Base-by-base conservation (phyloP, 108 stramenopile genomes). In the Skeletonema potamos region DNA sequence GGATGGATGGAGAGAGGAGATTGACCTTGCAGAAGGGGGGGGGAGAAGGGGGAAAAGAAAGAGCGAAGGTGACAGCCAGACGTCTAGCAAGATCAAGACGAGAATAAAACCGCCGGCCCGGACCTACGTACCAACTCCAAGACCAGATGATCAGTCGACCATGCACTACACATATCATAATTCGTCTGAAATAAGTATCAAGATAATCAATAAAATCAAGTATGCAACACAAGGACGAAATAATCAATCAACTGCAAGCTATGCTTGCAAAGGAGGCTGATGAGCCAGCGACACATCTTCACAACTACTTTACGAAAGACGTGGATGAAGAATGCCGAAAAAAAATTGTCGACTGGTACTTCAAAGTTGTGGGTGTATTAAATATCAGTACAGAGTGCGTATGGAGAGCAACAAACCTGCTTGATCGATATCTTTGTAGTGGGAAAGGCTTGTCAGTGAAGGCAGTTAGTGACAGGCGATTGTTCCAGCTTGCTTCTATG, bases 331-430 rank as follows among this genome's bases (percentile, higher is more conserved):
- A 24, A 22, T 77, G 76, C 34, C 64, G 76, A 9, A 66, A 36
- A n/a, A 32, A 36, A 51, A 77, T 77, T 62, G 70, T 72, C 33
- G 54, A 32, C n/a, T 77, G 76, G 76, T 72, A 24, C 30, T 73
- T 58, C n/a, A 55, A 28, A 10, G 64, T 77, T 20, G 29, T 41
- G 0, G 76, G 73, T 41, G 17, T 51, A 17, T 73, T 46, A 64
- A 39, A 22, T 33, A 36, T 73, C 0, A 58, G 33, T 39, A 34
- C 72, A 46, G 68, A 70, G 37, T 56, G 55, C 2, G 76, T 77
- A 15, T 72, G 24, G 22, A 27, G 33, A n/a, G 54, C 72, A 3
- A 64, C 66, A 54, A 66, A 72, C 64, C 41, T 73, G 26, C 62
- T 77, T 4, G 76, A 77, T 46, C 32, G 76, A 10, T 77, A 58